Percentiles rank a stretch among this genome's conserved stretches.
These are phyloP conservation scores for Acephala macrosclerotiorum DNA, from an alignment of 2,329 filamentous ascomycete genomes.

Conservation along the genomic window DNA sequence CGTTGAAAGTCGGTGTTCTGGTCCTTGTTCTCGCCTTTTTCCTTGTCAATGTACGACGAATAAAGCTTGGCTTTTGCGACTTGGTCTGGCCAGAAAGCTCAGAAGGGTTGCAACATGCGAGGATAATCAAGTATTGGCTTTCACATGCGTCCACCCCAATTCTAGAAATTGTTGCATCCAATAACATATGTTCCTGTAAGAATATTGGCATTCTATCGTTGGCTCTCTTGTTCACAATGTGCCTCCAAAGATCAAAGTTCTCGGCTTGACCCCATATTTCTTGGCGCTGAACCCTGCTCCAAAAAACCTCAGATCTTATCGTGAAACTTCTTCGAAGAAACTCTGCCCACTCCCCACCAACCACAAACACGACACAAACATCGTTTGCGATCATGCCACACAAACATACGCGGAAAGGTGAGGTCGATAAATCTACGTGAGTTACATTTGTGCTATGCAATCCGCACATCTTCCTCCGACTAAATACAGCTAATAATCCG, in stretches of 20 bases:
- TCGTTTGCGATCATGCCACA: slow-evolving; percentile 78
- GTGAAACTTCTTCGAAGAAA: slow-evolving; percentile 18
- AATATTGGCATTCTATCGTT: no score
- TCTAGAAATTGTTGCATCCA: no score
- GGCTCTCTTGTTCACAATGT: no score
- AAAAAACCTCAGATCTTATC: not conserved
- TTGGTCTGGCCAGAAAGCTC: no score
- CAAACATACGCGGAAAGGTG: slow-evolving; percentile 78
- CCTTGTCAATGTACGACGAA: no score
- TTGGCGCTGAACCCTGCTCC: not conserved
- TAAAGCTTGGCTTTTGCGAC: no score
- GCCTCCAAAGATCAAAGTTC: not conserved
- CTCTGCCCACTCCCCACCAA: not conserved
- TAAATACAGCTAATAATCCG: slow-evolving; percentile 31
- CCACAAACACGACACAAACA: not conserved
- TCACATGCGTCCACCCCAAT: no score
- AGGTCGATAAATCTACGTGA: slow-evolving; percentile 62
- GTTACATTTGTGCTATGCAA: slow-evolving; percentile 31
- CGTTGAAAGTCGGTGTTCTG: no score
- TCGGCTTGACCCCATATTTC: not conserved
- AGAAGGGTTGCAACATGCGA: no score
- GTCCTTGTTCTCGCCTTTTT: no score
- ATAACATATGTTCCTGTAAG: no score
- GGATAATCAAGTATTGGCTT: no score
- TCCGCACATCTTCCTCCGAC: not conserved